Evolutionary conservation across 257 asterid genomes (phyloP), one percentile per base, ranked within the genome.

Genomic region (Avicennia marina): DNA sequence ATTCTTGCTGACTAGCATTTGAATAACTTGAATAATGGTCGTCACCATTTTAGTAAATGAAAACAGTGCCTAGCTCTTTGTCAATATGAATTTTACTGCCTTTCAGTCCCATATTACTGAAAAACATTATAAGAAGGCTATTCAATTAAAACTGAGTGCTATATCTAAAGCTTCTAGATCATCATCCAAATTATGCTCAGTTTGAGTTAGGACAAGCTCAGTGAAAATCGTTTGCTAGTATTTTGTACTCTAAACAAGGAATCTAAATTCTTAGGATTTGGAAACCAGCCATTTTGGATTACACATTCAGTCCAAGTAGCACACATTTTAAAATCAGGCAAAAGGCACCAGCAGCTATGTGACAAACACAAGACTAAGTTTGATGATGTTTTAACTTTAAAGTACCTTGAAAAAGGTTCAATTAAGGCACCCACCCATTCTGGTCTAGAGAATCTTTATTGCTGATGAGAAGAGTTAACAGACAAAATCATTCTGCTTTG

Each of bases 81-180:
- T 80, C 85, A 61, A 70, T 64, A 63, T 77, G 81, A 52, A 67
- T 63, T 33, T 69, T 84, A 59, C 63, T 58, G 59, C 70, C 86
- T 72, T 84, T 81, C 61, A 69, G 58, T 63, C 54, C 89, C 94
- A 84, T 81, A 29, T 32, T 34, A 48, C 81, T 78, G 74, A 13
- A 29, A 40, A 42, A 48, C 2, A 53, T 11, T 47, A 57, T n/a
- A 32, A 34, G 22, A 7, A 65, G 11, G 36, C 18, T 17, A 13
- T 12, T 31, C 31, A 7, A 62, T 10, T 36, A 43, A 27, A 25
- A 16, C 24, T 27, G 10, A 27, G 42, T 17, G 24, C 43, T 11
- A 17, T 16, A 15, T 15, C 55, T 53, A 16, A 46, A 58, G 33
- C 10, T 46, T 24, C 24, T 10, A 45, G 16, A 58, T 22, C 47